phyloP scores from a whole-genome alignment of 1,284 basidiomycete species.

The Mycena citricolor region DNA sequence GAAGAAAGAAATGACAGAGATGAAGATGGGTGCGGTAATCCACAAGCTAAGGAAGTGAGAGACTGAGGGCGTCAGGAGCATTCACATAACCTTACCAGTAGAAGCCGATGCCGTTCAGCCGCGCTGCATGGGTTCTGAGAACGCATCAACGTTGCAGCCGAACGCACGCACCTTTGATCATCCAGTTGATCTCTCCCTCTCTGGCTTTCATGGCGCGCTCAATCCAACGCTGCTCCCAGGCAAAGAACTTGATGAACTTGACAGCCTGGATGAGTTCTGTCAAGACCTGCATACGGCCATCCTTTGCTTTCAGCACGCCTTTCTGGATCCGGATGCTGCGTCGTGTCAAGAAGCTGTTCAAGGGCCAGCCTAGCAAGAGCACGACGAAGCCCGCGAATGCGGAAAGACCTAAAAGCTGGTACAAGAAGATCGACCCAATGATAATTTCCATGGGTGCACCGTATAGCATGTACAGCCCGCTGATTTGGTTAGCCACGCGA shows the following conservation, averaged over 20 bases:
- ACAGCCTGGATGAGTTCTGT: slow-evolving; percentile 79
- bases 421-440: slow-evolving; percentile 77
- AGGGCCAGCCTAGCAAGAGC: slow-evolving; percentile 72
- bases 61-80: no score
- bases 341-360: slow-evolving; percentile 66
- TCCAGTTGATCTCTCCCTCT: slow-evolving; percentile 65
- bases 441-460: slow-evolving; percentile 76
- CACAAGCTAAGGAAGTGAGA: slow-evolving; percentile 34
- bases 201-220: slow-evolving; percentile 56
- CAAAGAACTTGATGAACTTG: slow-evolving; percentile 42
- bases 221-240: slow-evolving; percentile 80
- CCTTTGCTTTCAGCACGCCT: slow-evolving; percentile 70
- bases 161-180: slow-evolving; percentile 62
- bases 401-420: slow-evolving; percentile 43
- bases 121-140: no score
- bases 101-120: slow-evolving; percentile 4
- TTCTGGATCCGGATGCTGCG: slow-evolving; percentile 74
- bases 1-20: slow-evolving; percentile 21
- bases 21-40: slow-evolving; percentile 51
- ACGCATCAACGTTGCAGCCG: no score
- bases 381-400: slow-evolving; percentile 86
- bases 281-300: slow-evolving; percentile 82
- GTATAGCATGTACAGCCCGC: slow-evolving; percentile 63
- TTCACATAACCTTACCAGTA: not conserved
- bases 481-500: slow-evolving; percentile 32